A percentile compares a stretch with the other conserved stretches of the same genome.
Evolutionary conservation across 2,329 filamentous ascomycete species (phyloP).

Genomic region (Pseudogymnoascus sp.): DNA sequence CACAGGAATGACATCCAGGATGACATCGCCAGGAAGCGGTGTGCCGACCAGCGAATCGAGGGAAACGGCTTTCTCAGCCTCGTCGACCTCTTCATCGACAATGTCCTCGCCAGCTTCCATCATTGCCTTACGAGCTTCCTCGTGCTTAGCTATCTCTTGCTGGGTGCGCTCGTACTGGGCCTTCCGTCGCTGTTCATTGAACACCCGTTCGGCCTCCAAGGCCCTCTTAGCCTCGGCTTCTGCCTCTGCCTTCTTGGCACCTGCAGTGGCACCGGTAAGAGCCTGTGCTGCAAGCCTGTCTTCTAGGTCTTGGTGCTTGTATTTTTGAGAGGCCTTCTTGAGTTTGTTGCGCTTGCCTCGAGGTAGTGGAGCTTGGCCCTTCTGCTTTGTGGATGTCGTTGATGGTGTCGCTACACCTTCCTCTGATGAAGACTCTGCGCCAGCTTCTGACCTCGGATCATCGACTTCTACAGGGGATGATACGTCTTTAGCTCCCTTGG

Average conservation of each 20-base stretch:
- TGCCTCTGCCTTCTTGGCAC: slow-evolving; percentile 58
- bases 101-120: slow-evolving; percentile 47
- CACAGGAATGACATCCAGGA: slow-evolving; percentile 56
- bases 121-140: slow-evolving; percentile 56
- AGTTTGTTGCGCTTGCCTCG: slow-evolving; percentile 74
- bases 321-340: slow-evolving; percentile 83
- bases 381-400: slow-evolving; percentile 34
- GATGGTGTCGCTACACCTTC: slow-evolving; percentile 22
- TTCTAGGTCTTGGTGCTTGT: slow-evolving; percentile 90
- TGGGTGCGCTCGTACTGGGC: slow-evolving; percentile 74
- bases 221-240: slow-evolving; percentile 59
- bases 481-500: neutral
- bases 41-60: slow-evolving; percentile 70
- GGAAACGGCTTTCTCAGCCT: slow-evolving; percentile 35
- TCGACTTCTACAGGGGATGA: slow-evolving; percentile 9
- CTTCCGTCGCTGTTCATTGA: slow-evolving; percentile 64
- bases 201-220: slow-evolving; percentile 63
- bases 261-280: slow-evolving; percentile 70
- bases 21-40: slow-evolving; percentile 73
- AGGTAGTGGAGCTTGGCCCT: slow-evolving; percentile 39
- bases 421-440: slow-evolving; percentile 15
- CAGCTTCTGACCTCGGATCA: slow-evolving; percentile 33
- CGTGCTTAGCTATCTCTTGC: slow-evolving; percentile 65
- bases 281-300: slow-evolving; percentile 76
- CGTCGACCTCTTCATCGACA: slow-evolving; percentile 49